Conservation (phyloP, 495 filamentous ascomycete species). For the Penicillium flavigenum region DNA sequence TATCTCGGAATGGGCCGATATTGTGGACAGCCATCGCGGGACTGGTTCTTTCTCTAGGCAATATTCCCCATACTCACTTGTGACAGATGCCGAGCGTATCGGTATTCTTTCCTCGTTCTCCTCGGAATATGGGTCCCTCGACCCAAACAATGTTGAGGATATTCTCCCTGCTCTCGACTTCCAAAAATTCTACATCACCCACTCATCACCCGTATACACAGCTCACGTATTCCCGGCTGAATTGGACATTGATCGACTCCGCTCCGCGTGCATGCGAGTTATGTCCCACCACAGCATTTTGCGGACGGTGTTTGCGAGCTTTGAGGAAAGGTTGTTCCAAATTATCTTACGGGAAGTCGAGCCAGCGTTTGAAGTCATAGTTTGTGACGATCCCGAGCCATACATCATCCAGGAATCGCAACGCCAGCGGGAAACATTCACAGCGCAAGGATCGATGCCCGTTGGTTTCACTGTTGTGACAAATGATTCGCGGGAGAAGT, state of each 20-base stretch:
- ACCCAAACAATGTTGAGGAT: constrained; percentile 13
- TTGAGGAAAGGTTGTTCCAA: background rate
- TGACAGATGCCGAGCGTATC: constrained; percentile 7
- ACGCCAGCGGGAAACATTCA: background rate
- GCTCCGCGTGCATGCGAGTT: constrained; percentile 2
- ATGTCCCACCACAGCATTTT: background rate
- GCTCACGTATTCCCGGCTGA: background rate
- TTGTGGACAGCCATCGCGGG: background rate
- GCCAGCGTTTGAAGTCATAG: background rate
- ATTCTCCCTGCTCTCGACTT: constrained; percentile 19
- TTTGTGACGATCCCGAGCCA: background rate
- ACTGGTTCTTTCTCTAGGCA: background rate
- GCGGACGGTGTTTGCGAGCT: background rate
- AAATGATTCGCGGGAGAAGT: background rate
- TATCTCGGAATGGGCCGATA: constrained; percentile 5
- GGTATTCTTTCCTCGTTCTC: background rate
- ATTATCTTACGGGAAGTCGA: background rate
- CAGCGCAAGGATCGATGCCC: background rate
- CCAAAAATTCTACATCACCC: constrained; percentile 23
- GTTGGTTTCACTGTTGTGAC: background rate
- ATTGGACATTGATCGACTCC: constrained; percentile 9
- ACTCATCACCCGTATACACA: constrained; percentile 11
- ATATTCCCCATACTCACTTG: constrained; percentile 9
- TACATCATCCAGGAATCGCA: background rate
- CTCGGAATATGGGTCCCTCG: background rate